A percentile compares a stretch with the other conserved stretches of the same genome.
Conservation (phyloP, 2,329 filamentous ascomycete genomes). For the Calonectria ilicicola region DNA sequence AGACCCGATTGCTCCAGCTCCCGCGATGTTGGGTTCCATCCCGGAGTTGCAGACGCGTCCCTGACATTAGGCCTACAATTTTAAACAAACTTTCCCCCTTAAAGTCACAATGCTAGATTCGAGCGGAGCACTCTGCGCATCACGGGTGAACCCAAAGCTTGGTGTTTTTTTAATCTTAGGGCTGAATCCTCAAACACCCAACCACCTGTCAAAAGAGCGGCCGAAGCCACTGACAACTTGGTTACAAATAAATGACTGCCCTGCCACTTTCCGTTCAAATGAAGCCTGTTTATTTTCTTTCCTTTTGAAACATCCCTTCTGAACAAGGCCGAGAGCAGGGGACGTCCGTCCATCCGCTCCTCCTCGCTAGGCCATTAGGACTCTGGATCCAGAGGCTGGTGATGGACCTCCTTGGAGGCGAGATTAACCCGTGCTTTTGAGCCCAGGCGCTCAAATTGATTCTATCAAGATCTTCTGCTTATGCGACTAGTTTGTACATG, state of each 20-base stretch:
- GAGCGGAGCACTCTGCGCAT: background rate
- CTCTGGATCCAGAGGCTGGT: too few relatives aligned
- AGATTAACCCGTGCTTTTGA: too few relatives aligned
- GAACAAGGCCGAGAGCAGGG: too few relatives aligned
- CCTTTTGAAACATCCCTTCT: background rate
- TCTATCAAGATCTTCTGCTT: too few relatives aligned
- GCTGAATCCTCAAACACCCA: background rate
- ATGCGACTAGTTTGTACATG: too few relatives aligned
- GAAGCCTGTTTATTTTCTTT: background rate
- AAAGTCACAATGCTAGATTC: background rate
- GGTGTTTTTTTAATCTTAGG: background rate
- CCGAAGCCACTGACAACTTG: background rate
- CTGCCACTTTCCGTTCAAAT: background rate
- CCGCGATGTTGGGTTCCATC: background rate
- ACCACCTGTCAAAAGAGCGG: background rate
- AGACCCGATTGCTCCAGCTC: background rate
- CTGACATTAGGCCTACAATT: background rate
- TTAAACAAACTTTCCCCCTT: background rate
- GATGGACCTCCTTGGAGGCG: too few relatives aligned
- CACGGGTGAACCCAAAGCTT: background rate
- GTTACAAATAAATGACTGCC: background rate
- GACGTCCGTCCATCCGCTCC: too few relatives aligned
- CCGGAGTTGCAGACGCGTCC: conserved; percentile 8
- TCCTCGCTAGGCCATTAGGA: too few relatives aligned
- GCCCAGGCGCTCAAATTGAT: too few relatives aligned